Evolutionary conservation across 1,284 basidiomycete species (phyloP), one percentile per base, ranked within the genome.

Genomic region (Ganoderma lingzhi): DNA sequence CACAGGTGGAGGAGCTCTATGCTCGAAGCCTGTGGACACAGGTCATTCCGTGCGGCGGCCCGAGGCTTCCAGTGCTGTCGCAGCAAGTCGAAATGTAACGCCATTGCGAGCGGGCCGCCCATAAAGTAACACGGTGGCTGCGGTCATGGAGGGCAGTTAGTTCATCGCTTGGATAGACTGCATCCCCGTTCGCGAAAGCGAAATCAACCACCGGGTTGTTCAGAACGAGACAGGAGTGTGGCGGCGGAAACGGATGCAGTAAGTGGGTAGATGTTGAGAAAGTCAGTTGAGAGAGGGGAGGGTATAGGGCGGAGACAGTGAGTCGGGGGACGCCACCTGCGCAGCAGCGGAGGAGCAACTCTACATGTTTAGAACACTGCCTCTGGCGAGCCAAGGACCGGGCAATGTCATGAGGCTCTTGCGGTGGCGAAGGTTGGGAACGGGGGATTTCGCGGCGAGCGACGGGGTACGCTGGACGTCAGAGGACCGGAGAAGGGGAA

Each of bases 401-500:
- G 45, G 55, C 41, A 5, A 28, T 64, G 28, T 30, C 14, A n/a
- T 39, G 42, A n/a, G 51, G 64, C 64, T 56, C 59, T 32, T 45
- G 64, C 17, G n/a, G 64, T 60, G 64, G 64, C 14, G 55, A 58
- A 55, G 28, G 64, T 65, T 65, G 64, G 64, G 64, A 59, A 45
- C 28, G 42, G 28, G 61, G 61, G 32, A 51, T 28, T 28, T 51
- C 23, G 23, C 8, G 2, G 48, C 23, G 10, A n/a, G 14, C 48
- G 51, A 30, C 51, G 28, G 51, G 23, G 64, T 0, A 56, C 71
- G 69, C 71, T 67, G 69, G 53, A 73, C 69, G 71, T 73, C 71
- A 72, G 71, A 51, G 66, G 30, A 17, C 44, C 44, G 17, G 44
- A 17, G 15, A 19, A 3, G 15, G 44, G 19, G 44, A 6, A 28